phyloP scores from a whole-genome alignment of 2,329 filamentous ascomycete species.

The Cytospora chrysosperma region DNA sequence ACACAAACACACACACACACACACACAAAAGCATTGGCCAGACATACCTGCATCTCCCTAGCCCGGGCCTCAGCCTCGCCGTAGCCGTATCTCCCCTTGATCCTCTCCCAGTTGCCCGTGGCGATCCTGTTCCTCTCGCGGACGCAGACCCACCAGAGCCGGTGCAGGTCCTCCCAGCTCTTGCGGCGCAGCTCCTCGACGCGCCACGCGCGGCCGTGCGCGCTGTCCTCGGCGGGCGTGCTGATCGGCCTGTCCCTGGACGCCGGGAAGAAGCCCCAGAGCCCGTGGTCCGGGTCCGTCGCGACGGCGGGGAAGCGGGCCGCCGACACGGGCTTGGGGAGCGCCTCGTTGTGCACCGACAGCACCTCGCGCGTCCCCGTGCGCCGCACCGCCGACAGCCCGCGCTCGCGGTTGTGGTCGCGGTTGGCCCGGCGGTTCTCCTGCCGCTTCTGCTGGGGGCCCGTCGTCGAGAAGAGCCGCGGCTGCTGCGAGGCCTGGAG shows the following conservation, averaged over 20 bases:
- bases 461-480: slow-evolving; percentile 35
- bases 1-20: neutral
- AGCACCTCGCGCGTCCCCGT: slow-evolving; percentile 75
- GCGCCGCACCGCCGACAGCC: slow-evolving; percentile 76
- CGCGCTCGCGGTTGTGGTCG: slow-evolving; percentile 78
- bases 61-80: slow-evolving; percentile 66
- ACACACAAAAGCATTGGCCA: neutral
- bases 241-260: slow-evolving; percentile 58
- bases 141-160: slow-evolving; percentile 90
- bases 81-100: slow-evolving; percentile 67
- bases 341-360: slow-evolving; percentile 67
- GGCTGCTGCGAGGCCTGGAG: slow-evolving; percentile 6
- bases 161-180: slow-evolving; percentile 90
- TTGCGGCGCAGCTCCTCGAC: slow-evolving; percentile 83
- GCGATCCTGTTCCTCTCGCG: slow-evolving; percentile 86
- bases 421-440: slow-evolving; percentile 34
- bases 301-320: slow-evolving; percentile 58
- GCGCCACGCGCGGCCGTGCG: slow-evolving; percentile 80
- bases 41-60: slow-evolving; percentile 66
- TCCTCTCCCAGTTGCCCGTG: slow-evolving; percentile 72
- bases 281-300: slow-evolving; percentile 74
- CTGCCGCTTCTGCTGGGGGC: slow-evolving; percentile 31
- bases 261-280: slow-evolving; percentile 85
- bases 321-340: slow-evolving; percentile 62
- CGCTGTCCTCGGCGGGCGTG: slow-evolving; percentile 67